Base-by-base conservation (phyloP, 768 basidiomycete species). In the Mrakia blollopis region DNA sequence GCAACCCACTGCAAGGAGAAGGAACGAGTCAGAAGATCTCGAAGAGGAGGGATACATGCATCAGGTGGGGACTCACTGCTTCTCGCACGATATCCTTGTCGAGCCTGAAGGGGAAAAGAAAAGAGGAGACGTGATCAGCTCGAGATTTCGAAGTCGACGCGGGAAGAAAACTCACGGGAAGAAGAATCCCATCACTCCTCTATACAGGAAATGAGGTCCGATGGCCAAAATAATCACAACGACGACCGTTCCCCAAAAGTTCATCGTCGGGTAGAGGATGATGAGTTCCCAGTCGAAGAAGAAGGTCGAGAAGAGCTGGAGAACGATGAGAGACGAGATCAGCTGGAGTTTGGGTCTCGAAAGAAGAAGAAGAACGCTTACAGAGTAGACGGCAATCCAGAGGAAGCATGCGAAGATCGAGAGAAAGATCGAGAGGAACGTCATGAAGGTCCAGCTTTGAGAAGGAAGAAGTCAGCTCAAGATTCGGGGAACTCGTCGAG, bases 81-180 rank as follows among this genome's bases (percentile, higher is more conserved):
- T 98, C 96, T 39, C 96, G 90, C 11, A 98, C 86, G 75, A 98
- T 90, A 80, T 97, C 92, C 82, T 89, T 91, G 86, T 98, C 96
- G 25, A 89, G 85, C 30, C 73, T 74, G 61, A 13, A 9, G 50
- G 28, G 18, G 52, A 57, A 9, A 14, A 52, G 32, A 61, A 8
- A 60, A 6, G 11, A n/a, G 18, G n/a, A 23, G 35, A 39, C 32
- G 23, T 6, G 25, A 6, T 57, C 57, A 57, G 57, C 25, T 25
- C 25, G 28, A 57, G 18, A 16, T 4, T 10, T 52, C n/a, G 41
- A 71, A 16, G 11, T 23, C 1, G 21, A 47, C n/a, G 41, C 21
- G 67, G 8, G 32, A 47, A 47, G 37, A 47, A 9, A n/a, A 50
- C 73, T 61, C 41, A 69, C 74, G 75, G 75, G 30, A 44, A 76